Base-by-base conservation (phyloP, 2,329 filamentous ascomycete genomes). In the Bertia moriformis region DNA sequence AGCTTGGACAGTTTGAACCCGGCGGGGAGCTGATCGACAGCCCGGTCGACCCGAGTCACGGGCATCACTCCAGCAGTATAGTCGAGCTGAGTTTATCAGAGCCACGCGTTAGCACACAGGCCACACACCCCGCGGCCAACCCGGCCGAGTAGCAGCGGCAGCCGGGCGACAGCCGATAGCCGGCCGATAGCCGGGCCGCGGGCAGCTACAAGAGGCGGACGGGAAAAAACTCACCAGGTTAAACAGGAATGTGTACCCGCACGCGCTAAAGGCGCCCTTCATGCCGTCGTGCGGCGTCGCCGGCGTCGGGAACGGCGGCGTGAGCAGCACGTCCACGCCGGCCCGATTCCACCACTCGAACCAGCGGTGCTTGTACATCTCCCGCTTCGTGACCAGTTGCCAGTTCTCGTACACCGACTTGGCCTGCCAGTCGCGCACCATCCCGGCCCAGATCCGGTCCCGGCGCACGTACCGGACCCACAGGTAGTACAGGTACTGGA, bases 191-290 rank as follows among this genome's bases (percentile, higher is more conserved):
- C 12, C 17, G 17, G 12, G 17, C 10, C 10, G 17, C 12, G 33
- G 17, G 12, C 13, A 12, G 12, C 33, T 12, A 14, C 18, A 4
- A 19, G 42, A 18, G 5, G 39, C 22, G 4, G 18, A 12, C 20
- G 20, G 32, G n/a, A 14, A 7, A 39, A 29, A 4, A 62, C 73
- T 58, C 61, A 83, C 79, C 51, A 95, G 47, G 50, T 95, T 95
- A 63, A 91, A 96, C 41, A 94, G 60, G 54, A 95, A 94, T 0
- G 88, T 95, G 53, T 96, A 95, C 1, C 86, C 87, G 50, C 88
- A 95, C 47, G 79, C 85, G 44, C 81, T 83, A 35, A 91, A 77
- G 2, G 85, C 85, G 49, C 89, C 78, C 47, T 75, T 73, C 86
- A 94, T 95, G 0, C 77, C 87, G 37, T 78, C 74, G 53, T 93